phyloP scores from a whole-genome alignment of 257 asterid genomes.

The Nicotiana undulata region DNA sequence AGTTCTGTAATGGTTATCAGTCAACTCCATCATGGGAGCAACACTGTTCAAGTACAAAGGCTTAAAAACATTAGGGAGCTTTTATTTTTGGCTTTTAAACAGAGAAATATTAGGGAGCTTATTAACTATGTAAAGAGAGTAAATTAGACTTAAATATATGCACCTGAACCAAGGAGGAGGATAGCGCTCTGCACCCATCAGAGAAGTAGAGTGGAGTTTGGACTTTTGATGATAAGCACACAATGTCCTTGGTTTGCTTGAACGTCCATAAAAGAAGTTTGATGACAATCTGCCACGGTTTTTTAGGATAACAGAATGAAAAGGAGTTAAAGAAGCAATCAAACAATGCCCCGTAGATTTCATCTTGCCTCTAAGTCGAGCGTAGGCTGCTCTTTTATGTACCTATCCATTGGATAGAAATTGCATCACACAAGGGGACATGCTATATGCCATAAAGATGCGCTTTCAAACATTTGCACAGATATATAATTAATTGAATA shows the following conservation, averaged over 20 bases:
- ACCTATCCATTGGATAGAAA: slow-evolving; percentile 59
- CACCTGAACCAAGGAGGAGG: slow-evolving; percentile 95
- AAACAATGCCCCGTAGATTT: slow-evolving; percentile 57
- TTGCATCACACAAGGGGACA: slow-evolving; percentile 48
- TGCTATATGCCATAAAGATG: background rate
- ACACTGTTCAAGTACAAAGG: slow-evolving; percentile 33
- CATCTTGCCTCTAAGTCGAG: slow-evolving; percentile 52
- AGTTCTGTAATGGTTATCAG: slow-evolving; percentile 85
- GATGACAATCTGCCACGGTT: slow-evolving; percentile 55
- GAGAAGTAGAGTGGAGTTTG: slow-evolving; percentile 30
- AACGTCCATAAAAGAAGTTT: slow-evolving; percentile 26
- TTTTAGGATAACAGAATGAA: slow-evolving; percentile 58
- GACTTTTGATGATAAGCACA: slow-evolving; percentile 30
- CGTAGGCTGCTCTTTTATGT: slow-evolving; percentile 40
- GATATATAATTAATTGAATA: background rate
- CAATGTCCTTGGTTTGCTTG: slow-evolving; percentile 35
- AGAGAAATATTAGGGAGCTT: background rate
- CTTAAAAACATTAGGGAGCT: background rate
- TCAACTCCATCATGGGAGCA: slow-evolving; percentile 98
- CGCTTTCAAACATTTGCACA: background rate
- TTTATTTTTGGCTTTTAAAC: background rate
- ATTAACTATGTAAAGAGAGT: background rate
- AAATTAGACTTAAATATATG: slow-evolving; percentile 9
- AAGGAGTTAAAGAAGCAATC: slow-evolving; percentile 64
- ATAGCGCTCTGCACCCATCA: slow-evolving; percentile 61